Base-by-base conservation (phyloP, 2,329 filamentous ascomycete species). In the Atkinsonella hypoxylon region DNA sequence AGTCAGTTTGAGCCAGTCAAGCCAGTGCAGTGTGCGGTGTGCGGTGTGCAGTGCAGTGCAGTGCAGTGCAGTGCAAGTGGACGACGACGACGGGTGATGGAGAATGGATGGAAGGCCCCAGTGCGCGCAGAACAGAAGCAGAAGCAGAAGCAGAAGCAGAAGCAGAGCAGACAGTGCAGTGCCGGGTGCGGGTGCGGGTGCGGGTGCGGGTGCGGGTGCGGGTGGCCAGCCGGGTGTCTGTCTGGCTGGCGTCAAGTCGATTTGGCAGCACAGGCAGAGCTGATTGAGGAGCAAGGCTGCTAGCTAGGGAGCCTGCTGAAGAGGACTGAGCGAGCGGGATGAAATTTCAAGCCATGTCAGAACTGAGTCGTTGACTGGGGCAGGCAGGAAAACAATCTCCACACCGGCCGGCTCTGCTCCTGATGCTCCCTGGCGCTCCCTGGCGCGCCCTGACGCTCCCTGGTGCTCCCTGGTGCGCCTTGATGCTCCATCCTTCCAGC, bases 241-340 rank as follows among this genome's bases (percentile, higher is more conserved):
- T n/a, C n/a, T n/a, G 40, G 6, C 40, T 12, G 12, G 40, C 34
- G 34, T 10, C 34, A 36, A 36, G 34, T 36, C 8, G 34, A 36
- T 4, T 13, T 7, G 34, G 9, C 34, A 36, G 32, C 4, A 3
- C 13, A 12, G 12, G 31, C 31, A 12, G 34, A 36, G 34, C 34
- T 36, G 34, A 15, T 15, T 36, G 34, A 15, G 34, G 11, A 12
- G 34, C 34, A 12, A 26, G 26, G 34, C 34, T 12, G 34, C 11
- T 15, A 15, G 11, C 34, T 36, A 40, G n/a, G 18, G 20, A 47
- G 20, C 4, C 26, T 26, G 26, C 26, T 26, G 46, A 10, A 38
- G 38, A 38, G 47, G 47, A 49, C 47, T 49, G 47, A 49, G 47
- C 47, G 47, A 38, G 39, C 32, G 32, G 45, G n/a, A 30, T 18